phyloP scores from a whole-genome alignment of 2,329 filamentous ascomycete species.

The Stemphylium lycopersici region DNA sequence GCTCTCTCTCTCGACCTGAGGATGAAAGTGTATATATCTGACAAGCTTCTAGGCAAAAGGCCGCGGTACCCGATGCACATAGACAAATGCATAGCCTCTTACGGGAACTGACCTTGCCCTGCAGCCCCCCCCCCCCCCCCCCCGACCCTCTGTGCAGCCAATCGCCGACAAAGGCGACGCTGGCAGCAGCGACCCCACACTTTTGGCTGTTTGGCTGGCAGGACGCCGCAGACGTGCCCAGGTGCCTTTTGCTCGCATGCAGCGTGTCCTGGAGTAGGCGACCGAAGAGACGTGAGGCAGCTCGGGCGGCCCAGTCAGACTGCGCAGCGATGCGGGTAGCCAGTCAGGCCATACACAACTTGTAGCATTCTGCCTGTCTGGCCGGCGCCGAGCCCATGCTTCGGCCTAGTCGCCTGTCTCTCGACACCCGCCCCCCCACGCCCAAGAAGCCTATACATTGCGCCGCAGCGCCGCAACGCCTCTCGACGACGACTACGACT shows the following conservation, averaged over 20 bases:
- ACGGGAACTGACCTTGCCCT: conserved; percentile 14
- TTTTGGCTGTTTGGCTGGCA: neutral
- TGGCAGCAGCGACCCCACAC: conserved; percentile 19
- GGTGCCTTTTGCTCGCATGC: conserved; percentile 13
- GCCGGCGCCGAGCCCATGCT: conserved; percentile 18
- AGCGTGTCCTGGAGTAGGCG: conserved; percentile 6
- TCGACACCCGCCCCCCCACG: conserved; percentile 9
- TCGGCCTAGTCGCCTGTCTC: conserved; percentile 16
- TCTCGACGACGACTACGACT: conserved; percentile 6
- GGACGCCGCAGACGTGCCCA: neutral
- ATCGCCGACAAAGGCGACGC: conserved; percentile 7
- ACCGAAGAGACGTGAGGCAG: neutral
- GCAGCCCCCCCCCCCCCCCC: too few species aligned
- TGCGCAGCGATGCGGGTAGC: neutral
- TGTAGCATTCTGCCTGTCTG: conserved; percentile 14
- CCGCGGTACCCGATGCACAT: conserved; percentile 5
- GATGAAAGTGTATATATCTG: too few species aligned
- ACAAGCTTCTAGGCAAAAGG: too few species aligned
- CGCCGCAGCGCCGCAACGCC: conserved; percentile 27
- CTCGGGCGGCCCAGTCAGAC: neutral
- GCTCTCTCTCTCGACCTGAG: conserved; percentile 1
- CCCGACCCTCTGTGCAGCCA: conserved; percentile 15
- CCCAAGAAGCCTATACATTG: conserved; percentile 15
- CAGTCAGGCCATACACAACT: conserved; percentile 15
- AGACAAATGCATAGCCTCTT: conserved; percentile 1